Evolutionary conservation across 192 early-diverging fungal species (phyloP).

Genomic region (Geosiphon pyriformis): DNA sequence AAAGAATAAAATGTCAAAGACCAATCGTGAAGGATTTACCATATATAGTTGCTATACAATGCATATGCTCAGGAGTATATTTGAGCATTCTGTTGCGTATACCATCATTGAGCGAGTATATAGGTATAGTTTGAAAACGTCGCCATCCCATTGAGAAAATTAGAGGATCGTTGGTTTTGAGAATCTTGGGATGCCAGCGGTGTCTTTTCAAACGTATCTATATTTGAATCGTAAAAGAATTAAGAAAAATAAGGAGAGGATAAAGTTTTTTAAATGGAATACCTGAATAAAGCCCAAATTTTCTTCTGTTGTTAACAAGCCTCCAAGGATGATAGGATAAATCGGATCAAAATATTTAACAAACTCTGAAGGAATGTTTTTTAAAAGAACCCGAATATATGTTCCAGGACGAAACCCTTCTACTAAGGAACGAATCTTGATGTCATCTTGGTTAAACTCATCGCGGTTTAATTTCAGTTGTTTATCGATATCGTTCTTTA

Average conservation of each 20-base stretch:
- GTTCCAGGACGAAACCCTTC: slow-evolving; percentile 91
- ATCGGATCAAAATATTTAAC: slow-evolving; percentile 84
- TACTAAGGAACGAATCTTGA: slow-evolving; percentile 65
- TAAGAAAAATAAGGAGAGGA: slow-evolving; percentile 3
- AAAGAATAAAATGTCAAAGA: too few relatives aligned
- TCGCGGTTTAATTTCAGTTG: slow-evolving; percentile 76
- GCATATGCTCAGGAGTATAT: slow-evolving; percentile 99
- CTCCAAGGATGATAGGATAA: slow-evolving; percentile 90
- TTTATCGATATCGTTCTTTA: slow-evolving; percentile 83
- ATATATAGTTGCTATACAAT: slow-evolving; percentile 93
- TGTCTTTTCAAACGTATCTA: slow-evolving; percentile 94
- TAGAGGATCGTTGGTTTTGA: slow-evolving; percentile 97
- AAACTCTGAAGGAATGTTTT: slow-evolving; percentile 93
- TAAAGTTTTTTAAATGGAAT: neutral
- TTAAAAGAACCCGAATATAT: slow-evolving; percentile 88
- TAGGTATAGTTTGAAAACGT: slow-evolving; percentile 93
- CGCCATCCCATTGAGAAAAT: slow-evolving; percentile 98
- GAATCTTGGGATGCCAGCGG: slow-evolving; percentile 91
- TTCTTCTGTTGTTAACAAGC: slow-evolving; percentile 83
- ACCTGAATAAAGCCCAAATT: slow-evolving; percentile 90
- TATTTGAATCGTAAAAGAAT: neutral
- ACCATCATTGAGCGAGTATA: slow-evolving; percentile 89
- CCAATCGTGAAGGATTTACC: too few relatives aligned
- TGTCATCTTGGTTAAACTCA: slow-evolving; percentile 86
- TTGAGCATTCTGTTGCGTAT: slow-evolving; percentile 97